A percentile compares a stretch with the other conserved stretches of the same genome.
Evolutionary conservation across 768 basidiomycete genomes (phyloP).

Genomic region (Lentinula aciculospora): DNA sequence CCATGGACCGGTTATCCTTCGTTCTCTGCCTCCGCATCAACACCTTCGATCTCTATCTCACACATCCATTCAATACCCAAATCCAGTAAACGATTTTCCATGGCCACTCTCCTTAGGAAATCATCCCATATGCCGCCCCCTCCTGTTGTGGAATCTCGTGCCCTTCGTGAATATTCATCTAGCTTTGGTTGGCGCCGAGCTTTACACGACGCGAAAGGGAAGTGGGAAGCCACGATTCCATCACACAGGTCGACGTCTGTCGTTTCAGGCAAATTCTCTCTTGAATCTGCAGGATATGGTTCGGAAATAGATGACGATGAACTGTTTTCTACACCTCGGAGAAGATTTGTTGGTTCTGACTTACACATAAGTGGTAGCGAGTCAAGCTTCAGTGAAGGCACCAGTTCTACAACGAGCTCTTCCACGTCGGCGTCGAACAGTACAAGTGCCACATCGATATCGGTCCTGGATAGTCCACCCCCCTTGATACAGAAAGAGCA

Average conservation of each 20-base stretch:
- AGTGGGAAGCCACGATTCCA: neutral
- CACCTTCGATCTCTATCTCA: neutral
- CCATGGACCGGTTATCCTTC: neutral
- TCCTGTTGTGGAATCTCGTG: slow-evolving; percentile 44
- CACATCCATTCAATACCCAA: neutral
- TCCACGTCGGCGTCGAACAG: slow-evolving; percentile 5
- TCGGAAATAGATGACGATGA: slow-evolving; percentile 3
- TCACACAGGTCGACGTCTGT: neutral
- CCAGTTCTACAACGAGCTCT: neutral
- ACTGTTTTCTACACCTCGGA: slow-evolving; percentile 1
- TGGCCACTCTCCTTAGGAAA: slow-evolving; percentile 27
- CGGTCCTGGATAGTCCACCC: neutral
- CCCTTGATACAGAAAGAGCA: neutral
- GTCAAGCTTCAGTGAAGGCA: slow-evolving; percentile 1
- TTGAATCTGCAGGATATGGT: neutral
- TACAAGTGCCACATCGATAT: slow-evolving; percentile 2
- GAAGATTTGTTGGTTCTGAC: slow-evolving; percentile 1
- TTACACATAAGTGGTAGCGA: neutral
- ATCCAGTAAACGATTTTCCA: slow-evolving; percentile 23
- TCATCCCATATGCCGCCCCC: slow-evolving; percentile 25
- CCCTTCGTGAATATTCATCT: slow-evolving; percentile 38
- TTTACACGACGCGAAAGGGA: neutral
- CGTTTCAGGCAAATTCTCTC: neutral
- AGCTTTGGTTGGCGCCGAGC: slow-evolving; percentile 40
- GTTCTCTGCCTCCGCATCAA: neutral